A percentile compares a stretch with the other conserved stretches of the same genome.
Evolutionary conservation across 768 basidiomycete species (phyloP).

Genomic region (Psilocybe tampanensis): DNA sequence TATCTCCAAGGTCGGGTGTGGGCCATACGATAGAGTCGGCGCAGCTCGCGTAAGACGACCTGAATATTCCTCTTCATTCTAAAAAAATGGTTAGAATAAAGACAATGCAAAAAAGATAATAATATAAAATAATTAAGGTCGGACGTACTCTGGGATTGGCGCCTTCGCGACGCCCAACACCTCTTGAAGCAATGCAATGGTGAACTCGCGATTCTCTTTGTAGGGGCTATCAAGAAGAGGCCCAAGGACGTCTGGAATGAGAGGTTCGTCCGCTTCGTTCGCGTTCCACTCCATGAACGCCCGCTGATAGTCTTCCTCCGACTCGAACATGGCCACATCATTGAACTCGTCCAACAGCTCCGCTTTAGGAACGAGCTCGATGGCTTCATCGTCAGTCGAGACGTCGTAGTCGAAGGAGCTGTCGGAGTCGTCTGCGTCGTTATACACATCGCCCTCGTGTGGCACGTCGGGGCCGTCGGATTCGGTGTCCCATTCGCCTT

Average conservation of each 20-base stretch:
- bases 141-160: not conserved
- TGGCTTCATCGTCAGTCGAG: not conserved
- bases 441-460: not conserved
- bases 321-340: not conserved
- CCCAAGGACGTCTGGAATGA: slow-evolving; percentile 1
- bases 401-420: not conserved
- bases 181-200: not conserved
- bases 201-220: not conserved
- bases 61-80: not conserved
- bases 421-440: not conserved
- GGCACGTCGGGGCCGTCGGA: not conserved
- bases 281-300: not conserved
- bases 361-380: not conserved
- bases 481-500: not conserved
- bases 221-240: not conserved
- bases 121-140: not conserved
- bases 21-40: not conserved
- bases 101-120: not conserved
- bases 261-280: slow-evolving; percentile 1
- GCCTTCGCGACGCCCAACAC: not conserved
- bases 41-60: not conserved
- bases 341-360: not conserved
- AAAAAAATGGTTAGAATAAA: not conserved
- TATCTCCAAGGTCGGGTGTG: not conserved
- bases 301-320: not conserved